phyloP scores from a whole-genome alignment of 306 rosid genomes.

The Citrullus mucosospermus region DNA sequence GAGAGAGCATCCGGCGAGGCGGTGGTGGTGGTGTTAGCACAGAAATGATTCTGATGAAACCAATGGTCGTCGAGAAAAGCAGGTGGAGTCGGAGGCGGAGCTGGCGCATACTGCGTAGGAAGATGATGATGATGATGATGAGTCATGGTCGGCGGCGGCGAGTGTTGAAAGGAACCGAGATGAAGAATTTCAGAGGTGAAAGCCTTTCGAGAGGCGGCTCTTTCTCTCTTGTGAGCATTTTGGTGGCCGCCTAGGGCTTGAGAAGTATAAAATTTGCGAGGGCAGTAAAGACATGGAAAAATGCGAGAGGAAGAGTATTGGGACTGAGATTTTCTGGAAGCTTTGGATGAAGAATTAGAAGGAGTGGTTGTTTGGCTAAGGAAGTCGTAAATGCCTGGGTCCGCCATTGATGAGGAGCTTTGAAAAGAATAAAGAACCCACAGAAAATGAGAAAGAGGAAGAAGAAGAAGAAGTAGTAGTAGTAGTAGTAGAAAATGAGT shows the following conservation, averaged over 20 bases:
- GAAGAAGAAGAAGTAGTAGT: not conserved
- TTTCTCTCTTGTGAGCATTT: conserved; percentile 77
- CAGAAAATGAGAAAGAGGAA: not conserved
- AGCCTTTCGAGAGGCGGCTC: conserved; percentile 32
- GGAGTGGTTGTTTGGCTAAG: not conserved
- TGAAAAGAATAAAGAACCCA: not conserved
- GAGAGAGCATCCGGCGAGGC: conserved; percentile 1
- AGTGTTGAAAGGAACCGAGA: not conserved
- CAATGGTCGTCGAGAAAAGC: not conserved
- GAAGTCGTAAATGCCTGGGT: conserved; percentile 8
- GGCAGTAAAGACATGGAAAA: conserved; percentile 28
- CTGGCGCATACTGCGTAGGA: not conserved
- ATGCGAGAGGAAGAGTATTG: conserved; percentile 1
- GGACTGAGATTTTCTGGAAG: not conserved
- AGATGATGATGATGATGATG: not conserved
- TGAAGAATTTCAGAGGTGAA: not conserved
- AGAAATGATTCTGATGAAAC: not conserved
- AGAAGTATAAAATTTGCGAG: conserved; percentile 61
- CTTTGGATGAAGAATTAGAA: not conserved
- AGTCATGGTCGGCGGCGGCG: not conserved
- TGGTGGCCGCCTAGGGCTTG: conserved; percentile 98
- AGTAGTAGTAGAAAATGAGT: not conserved
- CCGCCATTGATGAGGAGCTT: conserved; percentile 9
- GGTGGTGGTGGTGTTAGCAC: not conserved
- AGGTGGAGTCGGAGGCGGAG: not conserved